Conservation (phyloP, 2,329 filamentous ascomycete species). For the Xylaria sp. region DNA sequence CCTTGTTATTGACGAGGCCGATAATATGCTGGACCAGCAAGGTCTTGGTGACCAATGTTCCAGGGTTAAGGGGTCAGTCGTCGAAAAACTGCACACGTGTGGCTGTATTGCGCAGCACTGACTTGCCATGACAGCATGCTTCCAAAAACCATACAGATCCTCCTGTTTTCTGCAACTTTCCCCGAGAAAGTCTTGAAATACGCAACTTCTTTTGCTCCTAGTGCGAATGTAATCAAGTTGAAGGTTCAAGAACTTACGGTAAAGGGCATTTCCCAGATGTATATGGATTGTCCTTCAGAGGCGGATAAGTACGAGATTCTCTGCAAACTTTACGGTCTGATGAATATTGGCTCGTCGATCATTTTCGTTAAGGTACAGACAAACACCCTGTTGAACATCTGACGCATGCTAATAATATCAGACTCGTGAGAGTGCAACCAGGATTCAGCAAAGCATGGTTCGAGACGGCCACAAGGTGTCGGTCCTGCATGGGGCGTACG, state of each 20-base stretch:
- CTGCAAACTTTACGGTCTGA: constrained; percentile 92
- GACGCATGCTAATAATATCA: constrained; percentile 52
- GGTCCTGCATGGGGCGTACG: constrained; percentile 87
- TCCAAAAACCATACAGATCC: constrained; percentile 80
- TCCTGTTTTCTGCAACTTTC: constrained; percentile 95
- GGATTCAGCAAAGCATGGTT: constrained; percentile 88
- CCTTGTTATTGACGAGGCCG: constrained; percentile 93
- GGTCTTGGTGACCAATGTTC: constrained; percentile 95
- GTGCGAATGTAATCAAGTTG: constrained; percentile 86
- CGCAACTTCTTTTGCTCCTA: constrained; percentile 84
- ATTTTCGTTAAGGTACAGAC: constrained; percentile 87
- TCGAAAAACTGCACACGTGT: background rate
- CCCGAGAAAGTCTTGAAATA: constrained; percentile 87
- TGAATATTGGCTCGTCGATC: constrained; percentile 97
- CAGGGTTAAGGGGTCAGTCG: constrained; percentile 82
- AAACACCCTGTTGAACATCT: background rate
- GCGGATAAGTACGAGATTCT: constrained; percentile 87
- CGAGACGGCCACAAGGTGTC: constrained; percentile 92
- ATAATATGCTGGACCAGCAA: constrained; percentile 98
- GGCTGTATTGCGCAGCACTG: constrained; percentile 44
- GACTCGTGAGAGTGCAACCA: constrained; percentile 85
- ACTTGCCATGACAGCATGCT: constrained; percentile 68
- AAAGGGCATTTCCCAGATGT: constrained; percentile 97
- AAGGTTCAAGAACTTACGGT: constrained; percentile 93
- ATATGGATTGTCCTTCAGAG: constrained; percentile 88